Evolutionary conservation across 176 grass and related monocot genomes (phyloP).

Genomic region (Otatea glauca): DNA sequence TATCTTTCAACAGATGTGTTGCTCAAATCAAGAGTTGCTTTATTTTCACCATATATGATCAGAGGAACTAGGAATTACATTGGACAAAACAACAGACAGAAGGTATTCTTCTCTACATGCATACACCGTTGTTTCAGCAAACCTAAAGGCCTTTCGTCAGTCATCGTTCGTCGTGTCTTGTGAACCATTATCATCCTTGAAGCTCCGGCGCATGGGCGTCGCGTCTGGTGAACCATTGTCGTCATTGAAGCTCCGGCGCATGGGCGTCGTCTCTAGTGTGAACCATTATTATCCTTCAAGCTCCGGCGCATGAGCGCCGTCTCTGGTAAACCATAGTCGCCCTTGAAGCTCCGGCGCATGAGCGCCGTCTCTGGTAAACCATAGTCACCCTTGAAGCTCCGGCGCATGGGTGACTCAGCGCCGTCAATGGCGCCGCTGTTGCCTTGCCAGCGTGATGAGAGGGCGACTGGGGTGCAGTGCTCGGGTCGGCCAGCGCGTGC

Average conservation of each 20-base stretch:
- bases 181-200: background rate
- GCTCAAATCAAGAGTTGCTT: background rate
- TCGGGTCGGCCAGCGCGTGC: background rate
- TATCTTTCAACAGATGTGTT: no score
- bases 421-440: background rate
- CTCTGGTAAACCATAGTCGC: background rate
- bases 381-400: slow-evolving; percentile 1
- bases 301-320: background rate
- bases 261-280: background rate
- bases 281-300: background rate
- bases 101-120: slow-evolving; percentile 4
- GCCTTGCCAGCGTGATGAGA: background rate
- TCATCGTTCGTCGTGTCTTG: background rate
- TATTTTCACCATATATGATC: slow-evolving; percentile 23
- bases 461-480: background rate
- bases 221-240: background rate
- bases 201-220: background rate
- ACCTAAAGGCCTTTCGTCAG: background rate
- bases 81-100: background rate
- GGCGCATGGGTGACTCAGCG: background rate
- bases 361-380: background rate
- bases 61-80: slow-evolving; percentile 24
- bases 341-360: background rate
- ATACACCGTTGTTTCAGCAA: background rate
- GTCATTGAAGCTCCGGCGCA: background rate